These are phyloP conservation scores for Hansenula lynferdii DNA, from an alignment of 1,139 yeast genomes.

Conservation along the genomic window DNA sequence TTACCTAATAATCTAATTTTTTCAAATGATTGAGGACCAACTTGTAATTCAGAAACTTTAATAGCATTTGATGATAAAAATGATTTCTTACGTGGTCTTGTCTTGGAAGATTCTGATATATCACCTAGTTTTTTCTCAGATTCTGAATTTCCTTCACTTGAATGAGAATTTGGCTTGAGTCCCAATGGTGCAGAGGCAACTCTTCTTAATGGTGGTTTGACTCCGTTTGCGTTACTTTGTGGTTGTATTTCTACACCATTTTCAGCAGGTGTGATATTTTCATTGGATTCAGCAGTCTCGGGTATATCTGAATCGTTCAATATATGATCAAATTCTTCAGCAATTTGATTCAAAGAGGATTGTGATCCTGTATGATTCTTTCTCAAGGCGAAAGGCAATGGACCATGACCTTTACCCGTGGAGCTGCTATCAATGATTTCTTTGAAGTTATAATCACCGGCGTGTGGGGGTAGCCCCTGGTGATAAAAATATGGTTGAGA, in stretches of 20 bases:
- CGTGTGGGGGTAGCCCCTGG: slow-evolving; percentile 53
- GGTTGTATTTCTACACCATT: neutral
- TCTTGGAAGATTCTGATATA: neutral
- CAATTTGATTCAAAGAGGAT: slow-evolving; percentile 13
- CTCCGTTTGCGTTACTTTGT: slow-evolving; percentile 22
- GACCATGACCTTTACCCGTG: slow-evolving; percentile 21
- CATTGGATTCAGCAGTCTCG: neutral
- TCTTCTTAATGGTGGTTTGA: slow-evolving; percentile 52
- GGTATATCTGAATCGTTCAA: neutral
- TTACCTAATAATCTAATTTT: slow-evolving; percentile 85
- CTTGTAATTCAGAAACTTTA: slow-evolving; percentile 31
- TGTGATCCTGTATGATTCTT: slow-evolving; percentile 20
- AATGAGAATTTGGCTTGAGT: slow-evolving; percentile 21
- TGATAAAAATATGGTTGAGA: slow-evolving; percentile 47
- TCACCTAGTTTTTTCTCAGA: neutral
- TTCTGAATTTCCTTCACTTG: neutral
- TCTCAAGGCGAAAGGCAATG: slow-evolving; percentile 31
- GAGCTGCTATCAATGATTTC: slow-evolving; percentile 12
- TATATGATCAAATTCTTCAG: slow-evolving; percentile 11
- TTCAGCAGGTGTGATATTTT: neutral
- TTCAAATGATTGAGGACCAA: slow-evolving; percentile 82
- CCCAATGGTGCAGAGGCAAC: slow-evolving; percentile 83
- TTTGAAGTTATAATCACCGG: slow-evolving; percentile 18
- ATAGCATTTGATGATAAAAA: slow-evolving; percentile 20
- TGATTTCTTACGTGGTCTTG: slow-evolving; percentile 20